Evolutionary conservation across 805 yeast genomes (phyloP).

Genomic region (Lipomyces sp.): DNA sequence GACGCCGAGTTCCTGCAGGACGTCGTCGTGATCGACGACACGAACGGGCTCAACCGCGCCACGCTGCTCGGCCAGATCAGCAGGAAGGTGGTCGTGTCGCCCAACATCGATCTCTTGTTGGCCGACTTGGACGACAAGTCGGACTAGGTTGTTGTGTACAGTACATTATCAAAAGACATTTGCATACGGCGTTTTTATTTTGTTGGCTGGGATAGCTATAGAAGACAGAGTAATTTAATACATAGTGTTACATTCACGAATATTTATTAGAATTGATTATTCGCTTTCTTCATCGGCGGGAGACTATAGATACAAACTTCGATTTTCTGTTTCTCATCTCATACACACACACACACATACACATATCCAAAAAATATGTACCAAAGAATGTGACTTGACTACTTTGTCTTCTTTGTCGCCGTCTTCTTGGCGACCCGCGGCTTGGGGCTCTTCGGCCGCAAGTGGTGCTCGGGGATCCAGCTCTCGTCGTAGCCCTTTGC

Average conservation of each 20-base stretch:
- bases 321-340: neutral
- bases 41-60: conserved; percentile 40
- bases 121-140: conserved; percentile 1
- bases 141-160: too few species aligned
- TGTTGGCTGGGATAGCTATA: too few species aligned
- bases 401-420: neutral
- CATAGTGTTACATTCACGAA: too few species aligned
- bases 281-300: too few species aligned
- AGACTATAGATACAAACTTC: too few species aligned
- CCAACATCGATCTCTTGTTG: conserved; percentile 39
- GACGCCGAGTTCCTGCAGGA: conserved; percentile 70
- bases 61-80: conserved; percentile 54
- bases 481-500: conserved; percentile 40
- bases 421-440: conserved; percentile 34
- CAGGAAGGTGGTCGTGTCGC: conserved; percentile 58
- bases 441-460: conserved; percentile 32
- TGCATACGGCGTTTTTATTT: too few species aligned
- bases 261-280: too few species aligned
- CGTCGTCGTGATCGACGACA: conserved; percentile 53
- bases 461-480: conserved; percentile 48
- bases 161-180: too few species aligned
- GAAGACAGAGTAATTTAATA: too few species aligned
- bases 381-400: too few species aligned
- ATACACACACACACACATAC: neutral
- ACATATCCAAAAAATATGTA: neutral